Evolutionary conservation across 164 flowering plant genomes (phyloP).

Genomic region (Saururus chinensis): DNA sequence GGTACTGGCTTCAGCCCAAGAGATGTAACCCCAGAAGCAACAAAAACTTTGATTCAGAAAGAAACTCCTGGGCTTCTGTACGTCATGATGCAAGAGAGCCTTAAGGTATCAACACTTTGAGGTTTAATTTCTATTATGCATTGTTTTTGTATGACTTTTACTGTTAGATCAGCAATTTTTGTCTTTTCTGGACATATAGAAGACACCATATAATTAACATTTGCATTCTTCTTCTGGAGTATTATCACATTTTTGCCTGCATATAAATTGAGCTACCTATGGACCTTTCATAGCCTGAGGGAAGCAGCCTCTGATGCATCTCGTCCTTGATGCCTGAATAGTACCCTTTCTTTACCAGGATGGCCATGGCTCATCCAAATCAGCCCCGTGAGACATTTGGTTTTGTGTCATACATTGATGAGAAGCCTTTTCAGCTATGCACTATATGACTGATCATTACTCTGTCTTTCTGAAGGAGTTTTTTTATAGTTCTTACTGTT

Average conservation of each 20-base stretch:
- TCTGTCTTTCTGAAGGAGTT: not conserved
- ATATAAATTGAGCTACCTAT: too few species aligned
- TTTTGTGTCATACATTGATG: too few species aligned
- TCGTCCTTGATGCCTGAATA: too few species aligned
- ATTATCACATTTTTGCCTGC: too few species aligned
- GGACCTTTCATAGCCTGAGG: too few species aligned
- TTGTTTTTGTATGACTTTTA: not conserved
- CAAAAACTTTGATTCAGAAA: slow-evolving; percentile 74
- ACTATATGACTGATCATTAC: too few species aligned
- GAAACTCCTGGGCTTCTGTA: slow-evolving; percentile 89
- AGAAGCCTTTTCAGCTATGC: too few species aligned
- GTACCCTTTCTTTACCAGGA: too few species aligned
- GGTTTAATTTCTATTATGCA: not conserved
- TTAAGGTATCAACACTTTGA: slow-evolving; percentile 46
- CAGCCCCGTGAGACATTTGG: too few species aligned
- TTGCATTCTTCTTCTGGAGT: not conserved
- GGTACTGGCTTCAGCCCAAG: slow-evolving; percentile 94
- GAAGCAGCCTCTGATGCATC: too few species aligned
- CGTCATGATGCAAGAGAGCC: slow-evolving; percentile 94
- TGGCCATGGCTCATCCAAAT: too few species aligned
- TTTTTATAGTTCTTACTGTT: too few species aligned
- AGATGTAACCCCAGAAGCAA: slow-evolving; percentile 97
- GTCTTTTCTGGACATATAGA: not conserved
- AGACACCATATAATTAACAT: not conserved
- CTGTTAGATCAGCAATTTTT: not conserved